Base-by-base conservation (phyloP, 768 basidiomycete species). In the Symmetrospora coprosmae region DNA sequence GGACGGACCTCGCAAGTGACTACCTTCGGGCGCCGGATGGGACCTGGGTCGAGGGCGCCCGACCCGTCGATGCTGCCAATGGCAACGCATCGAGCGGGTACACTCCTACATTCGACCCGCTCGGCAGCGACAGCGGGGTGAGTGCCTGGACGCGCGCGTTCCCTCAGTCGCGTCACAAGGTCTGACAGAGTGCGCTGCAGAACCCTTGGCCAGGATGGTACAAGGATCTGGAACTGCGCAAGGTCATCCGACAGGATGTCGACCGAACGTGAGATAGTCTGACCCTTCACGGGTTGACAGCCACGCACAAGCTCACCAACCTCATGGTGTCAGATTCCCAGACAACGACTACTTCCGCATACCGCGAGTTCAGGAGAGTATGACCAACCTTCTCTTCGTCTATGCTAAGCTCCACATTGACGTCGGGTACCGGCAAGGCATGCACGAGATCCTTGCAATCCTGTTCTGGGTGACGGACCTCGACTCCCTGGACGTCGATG, bases 151-250 rank as follows among this genome's bases (percentile, higher is more conserved):
- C 21, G 11, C 41, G 14, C 34, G 19, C 45, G 13, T 19, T 41
- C 34, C 35, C 39, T 14, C 19, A 50, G 46, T 30, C 52, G 7
- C 45, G 52, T 23, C 59, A 40, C 8, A 45, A 41, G 34, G 52
- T 45, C n/a, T n/a, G 61, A 66, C 46, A 59, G 64, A 21, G 59
- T 60, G n/a, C 51, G 64, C 23, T 55, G 50, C 4, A 91, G 82
- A 94, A 91, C 73, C 91, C 91, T 9, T 99, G 94, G 94, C 85
- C 82, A 66, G 80, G 82, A 46, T 97, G 89, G 87, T 99, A 96
- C 72, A 76, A 81, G 28, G 80, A 88, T 38, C 78, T 90, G 17
- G 94, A 97, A 61, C 75, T 96, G 37, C 79, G 90, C 34, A 89
- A 84, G 70, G 86, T 81, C 13, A 94, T 99, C 47, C 74, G 81